Evolutionary conservation across 1,284 basidiomycete species (phyloP), one percentile per base, ranked within the genome.

Genomic region (Wallemia mellicola): DNA sequence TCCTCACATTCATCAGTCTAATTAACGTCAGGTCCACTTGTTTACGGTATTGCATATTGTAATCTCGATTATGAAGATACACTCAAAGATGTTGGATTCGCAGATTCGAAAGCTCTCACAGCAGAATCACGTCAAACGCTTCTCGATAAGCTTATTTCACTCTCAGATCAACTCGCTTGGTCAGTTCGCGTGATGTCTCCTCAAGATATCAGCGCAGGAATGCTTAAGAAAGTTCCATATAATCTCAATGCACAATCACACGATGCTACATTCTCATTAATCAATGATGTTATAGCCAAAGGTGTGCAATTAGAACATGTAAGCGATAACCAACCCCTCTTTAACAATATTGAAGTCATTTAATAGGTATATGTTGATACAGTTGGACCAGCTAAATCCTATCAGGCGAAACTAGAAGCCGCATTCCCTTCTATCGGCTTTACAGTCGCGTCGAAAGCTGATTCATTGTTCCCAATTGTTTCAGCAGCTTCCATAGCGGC

Each of bases 401-500:
- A 94, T 70, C 78, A 91, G 70, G 75, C 77, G 22, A 82, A 82
- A 64, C 77, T 95, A 2, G 81, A 83, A 9, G 74, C 75, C 9
- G 68, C 80, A 55, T 95, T 94, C 68, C 84, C 86, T 0, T 79
- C 78, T 1, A 82, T 92, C 63, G 72, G 75, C 54, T 91, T 96
- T 69, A 89, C 85, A 0, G 92, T 98, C 15, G 79, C 82, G 22
- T 80, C 80, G 27, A 96, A 98, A 71, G 92, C 92, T 17, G 92
- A 98, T 69, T 83, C 83, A 22, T 81, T 88, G 64, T 98, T 81
- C 76, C 94, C 91, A 65, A 89, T 98, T 63, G 94, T 98, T 60
- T 85, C 88, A 24, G 92, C 92, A 3, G 94, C 92, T 1, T 89
- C 85, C 68, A 87, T 98, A 28, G 86, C 89, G 2, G 92, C 92